Evolutionary conservation across 768 basidiomycete genomes (phyloP), one percentile per base, ranked within the genome.

Genomic region (Agrocybe pediades): DNA sequence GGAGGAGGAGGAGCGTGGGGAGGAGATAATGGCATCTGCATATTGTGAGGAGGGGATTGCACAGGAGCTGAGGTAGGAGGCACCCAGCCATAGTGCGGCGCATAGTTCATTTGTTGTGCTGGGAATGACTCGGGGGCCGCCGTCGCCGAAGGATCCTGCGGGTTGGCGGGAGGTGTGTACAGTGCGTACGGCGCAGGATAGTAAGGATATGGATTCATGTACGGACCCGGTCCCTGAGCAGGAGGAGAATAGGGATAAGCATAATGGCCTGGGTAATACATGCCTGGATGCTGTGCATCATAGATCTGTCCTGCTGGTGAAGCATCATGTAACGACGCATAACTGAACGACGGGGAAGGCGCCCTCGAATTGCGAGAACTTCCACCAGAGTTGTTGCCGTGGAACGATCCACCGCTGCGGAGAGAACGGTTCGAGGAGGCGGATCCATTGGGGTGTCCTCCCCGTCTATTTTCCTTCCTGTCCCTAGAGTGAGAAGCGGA

Each of bases 341-440:
- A 93, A 52, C 80, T 84, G 71, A 91, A 88, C 24, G 88, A 83
- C 2, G 90, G 88, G 8, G 90, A 91, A 13, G 88, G 76, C 2
- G 90, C 86, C 59, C 89, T 75, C 21, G 88, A 90, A 59, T 81
- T 84, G 46, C 87, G 85, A 16, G 88, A 85, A 63, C 85, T 65
- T 20, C 64, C 86, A 33, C 73, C 76, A 16, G 83, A 80, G 3
- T 81, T 80, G 62, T 76, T 81, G 41, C 69, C 70, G 42, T 76
- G 76, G 66, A 80, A 84, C 26, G 69, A 72, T 54, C 69, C 76
- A 21, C 76, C 80, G 49, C 70, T 73, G 33, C 85, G 82, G 24
- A 85, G 66, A 23, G 86, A 84, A 53, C 85, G 80, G 7, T 85
- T 83, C 0, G 85, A 85, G 16, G 81, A 76, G 29, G 79, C 76